Evolutionary conservation across 495 filamentous ascomycete species (phyloP), one percentile per base, ranked within the genome.

Genomic region (Aspergillus biplanus): DNA sequence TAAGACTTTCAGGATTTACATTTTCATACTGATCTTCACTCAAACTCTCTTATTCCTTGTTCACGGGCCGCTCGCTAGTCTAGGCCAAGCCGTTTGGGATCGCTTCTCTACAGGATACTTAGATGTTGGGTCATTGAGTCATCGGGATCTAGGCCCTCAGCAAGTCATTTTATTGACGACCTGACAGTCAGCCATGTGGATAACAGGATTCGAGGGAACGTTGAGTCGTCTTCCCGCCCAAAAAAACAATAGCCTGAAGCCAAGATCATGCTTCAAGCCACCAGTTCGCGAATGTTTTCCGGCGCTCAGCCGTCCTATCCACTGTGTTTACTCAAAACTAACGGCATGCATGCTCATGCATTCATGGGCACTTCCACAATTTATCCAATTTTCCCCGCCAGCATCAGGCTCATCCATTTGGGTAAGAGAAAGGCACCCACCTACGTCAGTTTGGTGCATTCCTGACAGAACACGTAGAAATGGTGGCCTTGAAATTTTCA

Each of bases 81-180:
- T 9, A 21, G 15, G 27, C 27, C 52, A 7, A 54, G 27, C 52
- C 21, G 52, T 54, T 54, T 34, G 52, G 27, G 52, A 54, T 27
- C 7, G 32, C 27, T 34, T 16, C 27, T 27, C 21, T 27, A 27
- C 21, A 27, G 21, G 21, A 27, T 27, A 1, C 21, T 27, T 27
- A 27, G 7, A 34, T 16, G 33, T 32, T 33, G 13, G 27, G 35
- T 46, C 50, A 50, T 59, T 50, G 49, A 46, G 42, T 39, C 37
- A 48, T 34, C 53, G 27, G 44, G 21, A 32, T 53, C 58, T 61
- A 61, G 58, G 42, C 58, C 44, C 33, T 27, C 16, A 55, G 50
- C 21, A 55, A 47, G 59, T 46, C 39, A 61, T 33, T 61, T 33
- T 34, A 54, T 61, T 55, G 59, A 61, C 58, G 53, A 44, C 35